Conservation (phyloP, 1,284 basidiomycete species). For the Irpex sp. region DNA sequence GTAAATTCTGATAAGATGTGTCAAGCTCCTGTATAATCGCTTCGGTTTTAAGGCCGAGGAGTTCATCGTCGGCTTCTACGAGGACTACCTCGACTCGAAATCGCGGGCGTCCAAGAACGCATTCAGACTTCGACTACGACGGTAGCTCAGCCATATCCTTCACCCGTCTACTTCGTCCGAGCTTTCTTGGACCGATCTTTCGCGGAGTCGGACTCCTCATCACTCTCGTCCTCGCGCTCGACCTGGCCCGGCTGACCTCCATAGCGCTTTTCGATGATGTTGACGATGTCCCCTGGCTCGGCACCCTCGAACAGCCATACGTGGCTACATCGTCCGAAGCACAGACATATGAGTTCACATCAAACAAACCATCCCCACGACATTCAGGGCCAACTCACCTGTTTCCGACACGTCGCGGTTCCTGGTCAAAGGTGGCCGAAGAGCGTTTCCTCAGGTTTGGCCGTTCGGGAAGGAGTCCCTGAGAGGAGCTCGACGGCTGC, state of each 20-base stretch:
- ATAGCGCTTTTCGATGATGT: neutral
- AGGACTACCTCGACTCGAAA: slow-evolving; percentile 60
- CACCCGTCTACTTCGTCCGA: slow-evolving; percentile 13
- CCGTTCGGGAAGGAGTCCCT: slow-evolving; percentile 19
- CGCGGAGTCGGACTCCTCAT: neutral
- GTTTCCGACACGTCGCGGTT: slow-evolving; percentile 37
- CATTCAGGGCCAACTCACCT: slow-evolving; percentile 28
- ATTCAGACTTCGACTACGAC: slow-evolving; percentile 52
- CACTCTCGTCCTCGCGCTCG: slow-evolving; percentile 1
- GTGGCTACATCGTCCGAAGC: slow-evolving; percentile 41
- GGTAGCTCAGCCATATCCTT: slow-evolving; percentile 2
- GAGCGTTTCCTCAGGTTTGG: slow-evolving; percentile 29
- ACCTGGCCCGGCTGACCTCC: slow-evolving; percentile 1
- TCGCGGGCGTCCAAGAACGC: slow-evolving; percentile 73
- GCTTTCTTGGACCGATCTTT: slow-evolving; percentile 21
- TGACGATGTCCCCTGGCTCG: slow-evolving; percentile 29
- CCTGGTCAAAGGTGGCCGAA: slow-evolving; percentile 28
- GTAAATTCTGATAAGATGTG: neutral
- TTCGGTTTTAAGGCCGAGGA: slow-evolving; percentile 84
- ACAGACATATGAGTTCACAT: neutral
- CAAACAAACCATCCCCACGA: neutral
- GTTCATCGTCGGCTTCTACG: slow-evolving; percentile 74
- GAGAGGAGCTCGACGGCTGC: slow-evolving; percentile 8
- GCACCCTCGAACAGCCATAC: slow-evolving; percentile 80
- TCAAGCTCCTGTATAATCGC: slow-evolving; percentile 70